Evolutionary conservation across 169 alveolate genomes (phyloP), one percentile per base, ranked within the genome.

Genomic region (Eimeria maxima): DNA sequence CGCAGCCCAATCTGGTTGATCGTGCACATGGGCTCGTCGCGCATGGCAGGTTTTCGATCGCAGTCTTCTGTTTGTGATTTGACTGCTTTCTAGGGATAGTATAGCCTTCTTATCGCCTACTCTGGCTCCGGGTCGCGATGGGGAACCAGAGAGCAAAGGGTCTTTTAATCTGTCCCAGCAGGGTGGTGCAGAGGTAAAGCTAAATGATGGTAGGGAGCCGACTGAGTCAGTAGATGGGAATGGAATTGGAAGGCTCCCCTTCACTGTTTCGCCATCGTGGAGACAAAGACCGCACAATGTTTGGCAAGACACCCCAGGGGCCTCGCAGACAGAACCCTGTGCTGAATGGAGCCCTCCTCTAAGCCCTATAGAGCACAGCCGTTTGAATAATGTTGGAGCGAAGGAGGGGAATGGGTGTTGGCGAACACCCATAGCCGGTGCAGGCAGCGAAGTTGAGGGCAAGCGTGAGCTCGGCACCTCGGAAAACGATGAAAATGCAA

Each of bases 311-410:
- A 18, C 83, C 44, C 81, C 93, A 42, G 78, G 93, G 60, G 63
- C 57, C 33, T 33, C 81, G 50, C 93, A 87, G 81, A 87, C 78
- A 8, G 93, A 87, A 42, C 81, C 78, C n/a, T 47, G 83, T 10
- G 93, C 83, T 87, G 93, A 87, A 50, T 87, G 93, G 93, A 87
- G 93, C 27, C 78, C 93, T 2, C 91, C 91, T 22, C 83, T 83
- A 16, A 87, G 93, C 24, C 93, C 93, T 18, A 22, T 87, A 38
- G 93, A 63, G 44, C 93, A 60, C 67, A 63, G 53, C 71, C 81
- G 93, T 63, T 33, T 60, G 50, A 87, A 63, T 42, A 38, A 33
- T 33, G n/a, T 20, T 33, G 65, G 81, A 63, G 93, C 13, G 22
- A 60, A 63, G 47, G 93, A 87, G 4, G 65, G 63, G 47, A 22